Base-by-base conservation (phyloP, 2,329 filamentous ascomycete genomes). In the Aspergillus hiratsukae region DNA sequence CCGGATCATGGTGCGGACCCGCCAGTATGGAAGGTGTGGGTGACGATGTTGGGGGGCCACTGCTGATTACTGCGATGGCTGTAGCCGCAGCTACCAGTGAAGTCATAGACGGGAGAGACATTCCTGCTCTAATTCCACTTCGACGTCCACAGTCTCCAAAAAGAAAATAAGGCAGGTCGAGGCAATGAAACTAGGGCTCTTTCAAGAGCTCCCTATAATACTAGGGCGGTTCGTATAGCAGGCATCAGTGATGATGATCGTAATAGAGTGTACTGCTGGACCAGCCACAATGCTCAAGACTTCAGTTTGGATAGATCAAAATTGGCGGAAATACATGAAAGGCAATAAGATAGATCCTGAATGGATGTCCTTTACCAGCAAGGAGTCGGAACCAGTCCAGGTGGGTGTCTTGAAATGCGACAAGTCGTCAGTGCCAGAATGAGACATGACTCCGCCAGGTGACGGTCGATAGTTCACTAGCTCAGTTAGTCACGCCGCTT, bases 1-100 rank as follows among this genome's bases (percentile, higher is more conserved):
- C 75, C 3, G 60, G 56, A 25, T 72, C 70, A 2, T 68, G 53
- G 45, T 61, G 63, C 40, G 69, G 57, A 11, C 57, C 60, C 17
- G 64, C 49, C 11, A 57, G 58, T 58, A 58, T 65, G 35, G 58
- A 59, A 45, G 65, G 58, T 7, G 63, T 55, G 6, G 67, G 59
- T 35, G 62, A 57, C 23, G 65, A 52, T 4, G 59, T 58, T 48
- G 64, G 37, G 45, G 60, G 45, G 48, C 62, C 53, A 46, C 57
- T 59, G 19, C 49, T 55, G 50, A 56, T 53, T 8, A 52, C 41
- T 23, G 56, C 49, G 51, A 68, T 51, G 52, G 51, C 55, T 28
- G 54, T 53, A 51, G 62, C 56, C 29, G 58, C 55, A 29, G 54
- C 57, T 4, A 56, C 60, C 21, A 46, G 23, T 46, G 43, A 46